Percentiles rank a stretch among this genome's conserved stretches.
Evolutionary conservation across 2,329 filamentous ascomycete species (phyloP).

Genomic region (Geosmithia putterillii): DNA sequence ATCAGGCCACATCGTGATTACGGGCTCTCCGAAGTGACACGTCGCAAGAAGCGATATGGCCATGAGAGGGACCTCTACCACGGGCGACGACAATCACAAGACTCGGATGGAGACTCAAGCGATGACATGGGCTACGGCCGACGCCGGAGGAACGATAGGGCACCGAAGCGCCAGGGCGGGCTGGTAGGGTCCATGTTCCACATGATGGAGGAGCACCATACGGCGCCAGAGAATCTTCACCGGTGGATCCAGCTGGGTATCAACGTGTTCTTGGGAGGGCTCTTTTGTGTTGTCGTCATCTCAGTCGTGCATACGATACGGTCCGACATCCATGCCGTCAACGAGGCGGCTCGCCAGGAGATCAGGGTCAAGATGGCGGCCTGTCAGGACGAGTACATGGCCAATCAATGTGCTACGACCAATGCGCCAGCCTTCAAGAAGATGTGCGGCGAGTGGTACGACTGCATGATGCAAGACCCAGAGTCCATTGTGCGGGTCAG

Average conservation of each 20-base stretch:
- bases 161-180: slow-evolving; percentile 10
- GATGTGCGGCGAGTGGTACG: slow-evolving; percentile 69
- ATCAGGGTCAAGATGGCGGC: slow-evolving; percentile 61
- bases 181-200: slow-evolving; percentile 32
- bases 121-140: slow-evolving; percentile 9
- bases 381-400: slow-evolving; percentile 61
- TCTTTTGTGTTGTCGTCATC: slow-evolving; percentile 54
- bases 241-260: slow-evolving; percentile 48
- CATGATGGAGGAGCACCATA: slow-evolving; percentile 42
- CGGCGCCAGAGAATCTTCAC: slow-evolving; percentile 45
- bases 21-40: slow-evolving; percentile 29
- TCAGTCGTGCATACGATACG: slow-evolving; percentile 58
- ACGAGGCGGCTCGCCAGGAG: slow-evolving; percentile 53
- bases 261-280: slow-evolving; percentile 47
- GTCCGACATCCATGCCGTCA: slow-evolving; percentile 62
- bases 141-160: slow-evolving; percentile 6
- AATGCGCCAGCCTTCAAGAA: slow-evolving; percentile 60
- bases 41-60: slow-evolving; percentile 37
- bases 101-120: slow-evolving; percentile 31
- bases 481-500: slow-evolving; percentile 65
- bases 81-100: slow-evolving; percentile 8
- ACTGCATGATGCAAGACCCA: slow-evolving; percentile 79
- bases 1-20: slow-evolving; percentile 35
- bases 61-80: slow-evolving; percentile 22
- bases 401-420: slow-evolving; percentile 59